These are phyloP conservation scores for Malus hybrid DNA, from an alignment of 331 rosid species.

Conservation along the genomic window DNA sequence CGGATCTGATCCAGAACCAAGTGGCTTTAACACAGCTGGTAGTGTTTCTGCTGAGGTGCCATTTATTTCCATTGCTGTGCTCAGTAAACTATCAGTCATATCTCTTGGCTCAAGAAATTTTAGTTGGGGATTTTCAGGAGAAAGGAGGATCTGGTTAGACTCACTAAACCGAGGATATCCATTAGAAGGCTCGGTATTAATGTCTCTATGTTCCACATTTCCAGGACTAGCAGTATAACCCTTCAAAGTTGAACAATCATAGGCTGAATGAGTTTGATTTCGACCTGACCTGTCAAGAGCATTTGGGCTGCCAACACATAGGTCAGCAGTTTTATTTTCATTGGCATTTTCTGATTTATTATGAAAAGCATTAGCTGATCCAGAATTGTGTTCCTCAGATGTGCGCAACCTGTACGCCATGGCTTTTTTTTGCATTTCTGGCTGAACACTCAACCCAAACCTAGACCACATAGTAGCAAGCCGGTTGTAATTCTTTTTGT, in stretches of 20 bases:
- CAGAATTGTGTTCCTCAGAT: conserved; percentile 50
- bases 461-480: conserved; percentile 54
- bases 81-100: conserved; percentile 18
- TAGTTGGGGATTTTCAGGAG: conserved; percentile 21
- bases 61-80: conserved; percentile 28
- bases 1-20: conserved; percentile 30
- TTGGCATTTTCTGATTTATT: conserved; percentile 18
- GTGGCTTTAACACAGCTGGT: conserved; percentile 27
- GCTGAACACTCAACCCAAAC: conserved; percentile 69
- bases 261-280: conserved; percentile 19
- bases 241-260: conserved; percentile 19
- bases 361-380: conserved; percentile 26
- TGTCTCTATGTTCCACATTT: conserved; percentile 23
- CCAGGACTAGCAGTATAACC: conserved; percentile 20
- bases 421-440: conserved; percentile 54
- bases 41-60: conserved; percentile 22
- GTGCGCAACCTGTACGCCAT: conserved; percentile 69
- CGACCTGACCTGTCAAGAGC: conserved; percentile 26
- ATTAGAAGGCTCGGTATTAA: conserved; percentile 24
- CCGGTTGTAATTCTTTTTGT: conserved; percentile 55
- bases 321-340: conserved; percentile 29
- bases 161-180: conserved; percentile 27
- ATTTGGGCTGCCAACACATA: conserved; percentile 11
- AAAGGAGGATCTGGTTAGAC: conserved; percentile 11
- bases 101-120: conserved; percentile 23